Conservation (phyloP, 805 yeast genomes). For the Ogataea sp. region DNA sequence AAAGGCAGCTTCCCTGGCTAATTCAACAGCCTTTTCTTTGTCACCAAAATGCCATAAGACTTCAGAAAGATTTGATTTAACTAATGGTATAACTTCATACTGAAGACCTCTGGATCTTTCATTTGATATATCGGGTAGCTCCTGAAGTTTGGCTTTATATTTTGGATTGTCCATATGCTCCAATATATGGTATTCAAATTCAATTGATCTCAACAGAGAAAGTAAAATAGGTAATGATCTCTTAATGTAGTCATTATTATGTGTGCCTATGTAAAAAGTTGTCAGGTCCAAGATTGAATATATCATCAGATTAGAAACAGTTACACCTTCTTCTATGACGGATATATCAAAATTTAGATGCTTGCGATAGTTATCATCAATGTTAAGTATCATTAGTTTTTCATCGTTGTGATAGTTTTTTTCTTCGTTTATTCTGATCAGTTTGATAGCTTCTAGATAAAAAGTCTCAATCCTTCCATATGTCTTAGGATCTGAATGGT, state of each 20-base stretch:
- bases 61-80: conserved; percentile 35
- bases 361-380: background rate
- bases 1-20: conserved; percentile 31
- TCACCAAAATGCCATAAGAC: conserved; percentile 29
- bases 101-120: conserved; percentile 17
- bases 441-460: conserved; percentile 19
- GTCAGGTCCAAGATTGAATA: conserved; percentile 23
- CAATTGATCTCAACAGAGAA: conserved; percentile 23
- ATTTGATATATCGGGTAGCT: conserved; percentile 8
- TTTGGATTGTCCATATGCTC: conserved; percentile 10
- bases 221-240: conserved; percentile 28
- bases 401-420: background rate
- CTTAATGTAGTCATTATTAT: conserved; percentile 10
- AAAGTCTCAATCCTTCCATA: conserved; percentile 17
- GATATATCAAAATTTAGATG: no score
- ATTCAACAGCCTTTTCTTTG: conserved; percentile 27
- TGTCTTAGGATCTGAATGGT: background rate
- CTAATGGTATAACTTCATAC: conserved; percentile 25
- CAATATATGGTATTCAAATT: conserved; percentile 14
- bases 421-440: conserved; percentile 18
- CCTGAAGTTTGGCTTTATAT: conserved; percentile 2
- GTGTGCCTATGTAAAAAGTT: conserved; percentile 19
- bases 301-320: conserved; percentile 14
- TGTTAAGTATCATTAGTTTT: conserved; percentile 1
- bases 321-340: conserved; percentile 16